Evolutionary conservation across 2,329 filamentous ascomycete genomes (phyloP).

Genomic region (Fusarium sp.): DNA sequence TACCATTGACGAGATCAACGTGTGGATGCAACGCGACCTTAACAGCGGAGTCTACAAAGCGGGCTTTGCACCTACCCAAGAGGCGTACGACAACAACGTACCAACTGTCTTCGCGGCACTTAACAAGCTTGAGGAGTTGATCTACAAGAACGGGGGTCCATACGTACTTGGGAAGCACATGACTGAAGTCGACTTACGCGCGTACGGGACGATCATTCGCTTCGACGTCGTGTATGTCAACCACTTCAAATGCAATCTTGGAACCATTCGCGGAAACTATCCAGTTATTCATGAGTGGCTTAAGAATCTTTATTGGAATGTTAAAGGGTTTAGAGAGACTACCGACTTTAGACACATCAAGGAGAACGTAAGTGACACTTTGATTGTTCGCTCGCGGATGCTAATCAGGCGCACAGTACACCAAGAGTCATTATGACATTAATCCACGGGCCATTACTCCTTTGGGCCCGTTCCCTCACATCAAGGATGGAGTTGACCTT

Average conservation of each 20-base stretch:
- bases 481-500: conserved; percentile 39
- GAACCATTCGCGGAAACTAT: conserved; percentile 72
- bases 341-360: conserved; percentile 77
- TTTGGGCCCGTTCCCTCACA: conserved; percentile 44
- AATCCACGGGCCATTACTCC: conserved; percentile 47
- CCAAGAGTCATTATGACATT: conserved; percentile 45
- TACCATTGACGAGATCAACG: conserved; percentile 73
- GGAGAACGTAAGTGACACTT: conserved; percentile 58
- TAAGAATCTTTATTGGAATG: conserved; percentile 77
- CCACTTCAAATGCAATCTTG: conserved; percentile 74
- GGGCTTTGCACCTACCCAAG: conserved; percentile 75
- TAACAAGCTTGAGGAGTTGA: conserved; percentile 71
- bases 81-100: conserved; percentile 72
- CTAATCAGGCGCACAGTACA: conserved; percentile 34
- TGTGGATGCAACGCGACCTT: conserved; percentile 71
- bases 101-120: conserved; percentile 72
- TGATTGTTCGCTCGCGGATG: not conserved
- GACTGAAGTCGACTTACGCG: conserved; percentile 76
- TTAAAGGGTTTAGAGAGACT: conserved; percentile 60
- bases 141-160: conserved; percentile 58
- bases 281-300: conserved; percentile 77
- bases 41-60: conserved; percentile 64
- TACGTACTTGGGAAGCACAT: conserved; percentile 73
- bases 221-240: conserved; percentile 78
- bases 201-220: conserved; percentile 73